Evolutionary conservation across 805 yeast genomes (phyloP), one percentile per base, ranked within the genome.

Genomic region (Wickerhamiella kurtzmanii): DNA sequence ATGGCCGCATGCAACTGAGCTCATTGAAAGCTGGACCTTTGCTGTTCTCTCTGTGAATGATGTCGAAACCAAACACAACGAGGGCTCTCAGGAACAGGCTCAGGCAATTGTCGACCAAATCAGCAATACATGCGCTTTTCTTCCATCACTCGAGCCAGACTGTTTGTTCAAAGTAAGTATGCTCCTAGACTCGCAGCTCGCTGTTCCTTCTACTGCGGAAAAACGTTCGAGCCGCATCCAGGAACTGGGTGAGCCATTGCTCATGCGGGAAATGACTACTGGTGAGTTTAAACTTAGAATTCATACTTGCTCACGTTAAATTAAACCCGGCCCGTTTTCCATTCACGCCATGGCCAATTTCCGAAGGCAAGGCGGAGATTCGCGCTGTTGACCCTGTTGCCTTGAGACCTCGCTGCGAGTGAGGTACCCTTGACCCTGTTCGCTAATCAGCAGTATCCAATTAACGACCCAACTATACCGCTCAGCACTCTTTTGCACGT

Each of bases 91-190:
- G 3, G 5, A 35, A 3, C 21, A 8, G 5, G 4, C 36, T 3
- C 41, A 36, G 32, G 45, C 45, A 3, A 15, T 43, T 3, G 13
- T 36, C 15, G 37, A 43, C 41, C 45, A 43, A 35, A 43, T 43
- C 40, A 22, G 17, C 13, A 37, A 37, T 11, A 13, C 41, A 19
- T 13, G n/a, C n/a, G 41, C 25, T 4, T 43, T 19, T 19, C 41
- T 43, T 2, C 35, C 13, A 2, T 16, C 36, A 3, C 21, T 43
- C 15, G 20, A 20, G 16, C 4, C 3, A 2, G 11, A 15, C 15
- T 5, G 16, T n/a, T 20, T 20, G 2, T 43, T 43, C 28, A 20
- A 35, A 20, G 36, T 43, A 36, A 8, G 19, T 36, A 16, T 36
- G 38, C n/a, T 5, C 38, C 11, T 25, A 11, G 11, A 25, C 11